A percentile compares a stretch with the other conserved stretches of the same genome.
These are phyloP conservation scores for Pachysandra terminalis DNA, from an alignment of 164 flowering plant species.

Conservation along the genomic window DNA sequence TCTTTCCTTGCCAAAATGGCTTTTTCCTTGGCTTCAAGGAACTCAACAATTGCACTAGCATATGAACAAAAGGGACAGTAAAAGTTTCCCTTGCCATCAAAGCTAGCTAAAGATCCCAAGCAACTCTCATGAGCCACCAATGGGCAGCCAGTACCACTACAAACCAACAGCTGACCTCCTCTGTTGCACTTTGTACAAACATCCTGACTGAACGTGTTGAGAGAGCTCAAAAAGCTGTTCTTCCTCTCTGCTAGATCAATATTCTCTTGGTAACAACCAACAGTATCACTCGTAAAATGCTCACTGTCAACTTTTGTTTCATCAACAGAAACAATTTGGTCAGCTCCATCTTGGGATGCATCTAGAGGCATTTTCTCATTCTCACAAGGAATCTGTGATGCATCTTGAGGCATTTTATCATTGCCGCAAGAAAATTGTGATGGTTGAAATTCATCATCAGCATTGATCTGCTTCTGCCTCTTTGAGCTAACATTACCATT, in stretches of 20 bases:
- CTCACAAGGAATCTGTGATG: not conserved
- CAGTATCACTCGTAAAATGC: constrained; percentile 16
- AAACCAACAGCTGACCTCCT: constrained; percentile 51
- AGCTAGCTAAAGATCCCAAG: constrained; percentile 36
- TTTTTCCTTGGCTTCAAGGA: constrained; percentile 38
- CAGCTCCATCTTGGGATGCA: constrained; percentile 1
- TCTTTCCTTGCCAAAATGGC: constrained; percentile 37
- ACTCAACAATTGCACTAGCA: constrained; percentile 42
- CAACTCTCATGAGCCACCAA: constrained; percentile 57
- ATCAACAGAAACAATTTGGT: not conserved
- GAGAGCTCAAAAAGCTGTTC: constrained; percentile 37
- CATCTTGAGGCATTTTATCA: constrained; percentile 6
- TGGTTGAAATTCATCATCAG: constrained; percentile 5
- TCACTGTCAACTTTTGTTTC: constrained; percentile 10
- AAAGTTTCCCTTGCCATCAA: constrained; percentile 46
- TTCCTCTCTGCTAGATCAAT: constrained; percentile 26
- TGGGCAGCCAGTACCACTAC: constrained; percentile 43
- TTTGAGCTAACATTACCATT: constrained; percentile 1
- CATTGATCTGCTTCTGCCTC: constrained; percentile 2
- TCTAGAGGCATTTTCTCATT: not conserved
- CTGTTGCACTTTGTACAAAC: constrained; percentile 57
- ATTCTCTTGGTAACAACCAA: constrained; percentile 26
- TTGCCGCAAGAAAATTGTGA: not conserved
- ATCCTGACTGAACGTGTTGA: constrained; percentile 22
- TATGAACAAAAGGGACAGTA: constrained; percentile 74